phyloP scores from a whole-genome alignment of 1,139 yeast species.

The Taphrina pruni region DNA sequence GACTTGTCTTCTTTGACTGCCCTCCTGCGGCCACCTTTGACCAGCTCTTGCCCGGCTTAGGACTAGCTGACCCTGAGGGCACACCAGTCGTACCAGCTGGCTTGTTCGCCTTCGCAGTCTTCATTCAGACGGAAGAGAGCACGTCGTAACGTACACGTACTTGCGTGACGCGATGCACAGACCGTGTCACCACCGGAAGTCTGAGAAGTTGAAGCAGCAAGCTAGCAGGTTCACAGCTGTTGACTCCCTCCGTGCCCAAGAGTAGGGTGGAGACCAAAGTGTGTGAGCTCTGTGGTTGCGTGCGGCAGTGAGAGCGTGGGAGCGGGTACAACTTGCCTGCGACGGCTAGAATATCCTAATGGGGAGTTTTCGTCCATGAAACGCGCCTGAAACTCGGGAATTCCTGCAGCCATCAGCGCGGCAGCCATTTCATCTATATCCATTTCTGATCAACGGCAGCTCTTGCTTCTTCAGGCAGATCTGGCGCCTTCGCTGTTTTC shows the following conservation, averaged over 20 bases:
- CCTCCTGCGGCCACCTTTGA: constrained; percentile 36
- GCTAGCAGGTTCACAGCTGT: not conserved
- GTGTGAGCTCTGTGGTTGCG: constrained; percentile 1
- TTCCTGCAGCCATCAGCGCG: not conserved
- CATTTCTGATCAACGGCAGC: not conserved
- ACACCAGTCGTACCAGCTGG: not conserved
- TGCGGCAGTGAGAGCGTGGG: not conserved
- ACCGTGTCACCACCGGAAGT: not conserved
- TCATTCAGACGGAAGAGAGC: constrained; percentile 15
- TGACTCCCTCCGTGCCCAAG: not conserved
- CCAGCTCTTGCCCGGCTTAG: constrained; percentile 32
- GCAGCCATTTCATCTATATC: not conserved
- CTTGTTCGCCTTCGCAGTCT: constrained; percentile 29
- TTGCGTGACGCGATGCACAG: not conserved
- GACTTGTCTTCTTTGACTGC: not conserved
- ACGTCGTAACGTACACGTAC: not conserved
- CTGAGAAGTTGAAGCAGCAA: not conserved
- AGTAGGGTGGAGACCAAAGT: not conserved
- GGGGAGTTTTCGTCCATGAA: not conserved
- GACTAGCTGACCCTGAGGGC: constrained; percentile 13
- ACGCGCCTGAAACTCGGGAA: not conserved
- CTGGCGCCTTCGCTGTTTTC: no score
- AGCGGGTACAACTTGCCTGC: not conserved
- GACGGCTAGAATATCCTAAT: no score
- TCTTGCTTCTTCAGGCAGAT: no score